Percentiles rank a stretch among this genome's conserved stretches.
These are phyloP conservation scores for Camellia granthamiana DNA, from an alignment of 148 eudicot species.

Conservation along the genomic window DNA sequence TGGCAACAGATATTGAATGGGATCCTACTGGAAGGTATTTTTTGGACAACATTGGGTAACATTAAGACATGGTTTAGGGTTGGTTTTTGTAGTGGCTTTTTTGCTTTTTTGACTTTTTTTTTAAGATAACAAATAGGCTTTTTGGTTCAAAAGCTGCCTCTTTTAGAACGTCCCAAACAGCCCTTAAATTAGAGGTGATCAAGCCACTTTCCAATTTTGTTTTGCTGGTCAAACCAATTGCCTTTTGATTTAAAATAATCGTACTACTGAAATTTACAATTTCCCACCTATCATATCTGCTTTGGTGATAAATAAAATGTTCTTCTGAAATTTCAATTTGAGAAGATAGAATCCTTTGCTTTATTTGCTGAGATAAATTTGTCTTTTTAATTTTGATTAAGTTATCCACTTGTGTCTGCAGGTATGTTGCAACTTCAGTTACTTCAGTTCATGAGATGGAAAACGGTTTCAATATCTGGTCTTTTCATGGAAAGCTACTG, in stretches of 20 bases:
- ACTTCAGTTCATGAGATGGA: slow-evolving; percentile 98
- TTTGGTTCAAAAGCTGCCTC: no score
- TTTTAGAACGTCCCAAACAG: no score
- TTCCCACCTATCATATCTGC: background rate
- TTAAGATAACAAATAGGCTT: no score
- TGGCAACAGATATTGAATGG: slow-evolving; percentile 91
- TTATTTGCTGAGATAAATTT: background rate
- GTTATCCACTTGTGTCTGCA: slow-evolving; percentile 19
- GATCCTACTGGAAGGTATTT: slow-evolving; percentile 97
- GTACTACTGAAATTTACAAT: background rate
- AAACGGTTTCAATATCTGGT: slow-evolving; percentile 92
- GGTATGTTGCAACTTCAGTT: slow-evolving; percentile 89
- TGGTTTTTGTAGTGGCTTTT: no score
- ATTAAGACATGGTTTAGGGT: background rate
- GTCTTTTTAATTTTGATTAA: background rate
- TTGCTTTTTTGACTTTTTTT: no score
- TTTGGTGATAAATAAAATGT: background rate
- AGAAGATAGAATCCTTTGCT: background rate
- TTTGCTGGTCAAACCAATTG: background rate
- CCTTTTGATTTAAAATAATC: background rate
- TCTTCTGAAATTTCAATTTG: background rate
- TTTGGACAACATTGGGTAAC: slow-evolving; percentile 1
- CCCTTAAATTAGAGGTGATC: background rate
- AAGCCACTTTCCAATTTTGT: background rate
- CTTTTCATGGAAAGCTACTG: slow-evolving; percentile 79